phyloP scores from a whole-genome alignment of 2,329 filamentous ascomycete genomes.

The Sphaerulina populicola region DNA sequence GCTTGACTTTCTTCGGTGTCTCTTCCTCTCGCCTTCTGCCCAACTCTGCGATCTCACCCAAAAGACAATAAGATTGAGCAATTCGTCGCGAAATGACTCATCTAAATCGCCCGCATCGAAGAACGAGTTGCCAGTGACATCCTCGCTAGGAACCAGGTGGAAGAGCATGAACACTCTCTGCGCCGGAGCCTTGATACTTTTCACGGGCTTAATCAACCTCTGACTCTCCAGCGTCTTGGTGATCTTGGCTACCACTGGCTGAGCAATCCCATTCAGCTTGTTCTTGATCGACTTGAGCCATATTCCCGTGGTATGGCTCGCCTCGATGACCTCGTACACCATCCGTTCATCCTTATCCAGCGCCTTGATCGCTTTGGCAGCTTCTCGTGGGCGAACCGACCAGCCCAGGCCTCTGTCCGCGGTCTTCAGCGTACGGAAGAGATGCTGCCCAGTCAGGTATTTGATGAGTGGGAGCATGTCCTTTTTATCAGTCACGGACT shows the following conservation, averaged over 20 bases:
- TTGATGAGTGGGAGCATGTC: slow-evolving; percentile 29
- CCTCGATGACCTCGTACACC: slow-evolving; percentile 83
- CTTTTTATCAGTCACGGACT: slow-evolving; percentile 13
- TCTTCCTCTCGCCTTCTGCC: slow-evolving; percentile 44
- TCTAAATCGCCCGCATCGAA: slow-evolving; percentile 88
- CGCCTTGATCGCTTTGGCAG: slow-evolving; percentile 33
- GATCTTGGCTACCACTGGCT: slow-evolving; percentile 68
- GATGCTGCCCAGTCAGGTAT: slow-evolving; percentile 26
- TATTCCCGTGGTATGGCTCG: slow-evolving; percentile 73
- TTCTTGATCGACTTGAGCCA: slow-evolving; percentile 78
- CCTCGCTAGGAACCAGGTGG: slow-evolving; percentile 73
- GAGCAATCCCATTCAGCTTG: slow-evolving; percentile 65
- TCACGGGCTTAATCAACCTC: slow-evolving; percentile 77
- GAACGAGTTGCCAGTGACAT: slow-evolving; percentile 89
- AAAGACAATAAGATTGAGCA: slow-evolving; percentile 65
- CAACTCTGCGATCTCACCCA: slow-evolving; percentile 66
- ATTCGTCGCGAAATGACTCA: slow-evolving; percentile 71
- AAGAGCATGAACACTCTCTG: slow-evolving; percentile 96
- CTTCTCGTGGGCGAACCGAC: slow-evolving; percentile 22
- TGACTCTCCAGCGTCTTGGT: slow-evolving; percentile 78
- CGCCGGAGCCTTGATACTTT: slow-evolving; percentile 80
- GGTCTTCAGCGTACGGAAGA: slow-evolving; percentile 29
- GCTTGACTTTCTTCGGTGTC: slow-evolving; percentile 5
- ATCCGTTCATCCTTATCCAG: slow-evolving; percentile 64
- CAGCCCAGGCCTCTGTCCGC: slow-evolving; percentile 27